Evolutionary conservation across 768 basidiomycete species (phyloP).

Genomic region (Lactifluus echinatus): DNA sequence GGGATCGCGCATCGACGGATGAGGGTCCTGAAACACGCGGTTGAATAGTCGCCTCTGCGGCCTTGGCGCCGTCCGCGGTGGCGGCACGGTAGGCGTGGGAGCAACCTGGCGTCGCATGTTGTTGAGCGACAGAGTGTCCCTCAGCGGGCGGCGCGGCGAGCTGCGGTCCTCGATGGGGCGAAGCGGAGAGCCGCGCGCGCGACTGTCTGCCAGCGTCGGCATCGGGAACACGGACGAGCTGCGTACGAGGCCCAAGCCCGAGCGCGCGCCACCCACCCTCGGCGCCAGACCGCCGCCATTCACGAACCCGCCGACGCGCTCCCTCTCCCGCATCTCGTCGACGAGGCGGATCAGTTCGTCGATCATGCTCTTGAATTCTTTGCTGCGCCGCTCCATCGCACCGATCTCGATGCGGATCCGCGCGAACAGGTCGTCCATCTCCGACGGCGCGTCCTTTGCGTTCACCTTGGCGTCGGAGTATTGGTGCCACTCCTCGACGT

Average conservation of each 20-base stretch:
- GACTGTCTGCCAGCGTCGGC: not conserved
- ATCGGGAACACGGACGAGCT: constrained; percentile 1
- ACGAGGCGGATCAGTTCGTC: constrained; percentile 12
- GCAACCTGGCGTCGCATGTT: not conserved
- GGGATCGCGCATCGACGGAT: too few relatives aligned
- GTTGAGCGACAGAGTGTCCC: not conserved
- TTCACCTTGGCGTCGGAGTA: not conserved
- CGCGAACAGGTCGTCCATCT: constrained; percentile 18
- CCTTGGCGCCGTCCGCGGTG: not conserved
- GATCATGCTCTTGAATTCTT: constrained; percentile 14
- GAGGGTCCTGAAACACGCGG: not conserved
- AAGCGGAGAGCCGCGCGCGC: constrained; percentile 1
- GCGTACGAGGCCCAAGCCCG: not conserved
- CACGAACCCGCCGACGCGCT: not conserved
- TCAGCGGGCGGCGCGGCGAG: not conserved
- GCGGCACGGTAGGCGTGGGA: not conserved
- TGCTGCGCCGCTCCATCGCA: constrained; percentile 10
- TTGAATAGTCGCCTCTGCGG: not conserved
- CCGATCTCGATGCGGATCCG: constrained; percentile 12
- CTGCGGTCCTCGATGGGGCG: not conserved
- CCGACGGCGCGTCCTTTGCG: not conserved
- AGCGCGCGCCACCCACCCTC: not conserved
- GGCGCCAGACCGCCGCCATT: not conserved
- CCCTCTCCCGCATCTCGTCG: constrained; percentile 3
- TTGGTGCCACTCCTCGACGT: constrained; percentile 14